Evolutionary conservation across 305 asterid species (phyloP).

Genomic region (Fraxinus paxiana): DNA sequence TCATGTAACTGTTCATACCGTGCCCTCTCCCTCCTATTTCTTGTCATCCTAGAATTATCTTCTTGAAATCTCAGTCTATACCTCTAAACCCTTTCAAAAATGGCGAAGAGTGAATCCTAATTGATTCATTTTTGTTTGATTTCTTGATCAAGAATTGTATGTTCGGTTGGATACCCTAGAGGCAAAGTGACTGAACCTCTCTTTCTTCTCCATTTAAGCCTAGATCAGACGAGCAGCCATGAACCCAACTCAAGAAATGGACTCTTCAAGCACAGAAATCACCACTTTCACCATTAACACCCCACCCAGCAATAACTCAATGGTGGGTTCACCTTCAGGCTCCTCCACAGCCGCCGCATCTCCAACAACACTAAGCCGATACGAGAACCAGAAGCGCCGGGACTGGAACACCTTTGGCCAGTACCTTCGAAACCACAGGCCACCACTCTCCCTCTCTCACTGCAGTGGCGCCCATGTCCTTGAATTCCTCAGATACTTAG

Average conservation of each 20-base stretch:
- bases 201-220: not conserved
- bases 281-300: slow-evolving; percentile 28
- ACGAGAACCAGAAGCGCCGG: slow-evolving; percentile 61
- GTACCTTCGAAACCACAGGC: slow-evolving; percentile 58
- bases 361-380: slow-evolving; percentile 55
- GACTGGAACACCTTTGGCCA: slow-evolving; percentile 79
- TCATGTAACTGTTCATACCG: not conserved
- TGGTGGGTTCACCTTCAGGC: slow-evolving; percentile 31
- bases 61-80: not conserved
- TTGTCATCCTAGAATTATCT: not conserved
- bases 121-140: not conserved
- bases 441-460: slow-evolving; percentile 57
- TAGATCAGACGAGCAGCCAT: slow-evolving; percentile 18
- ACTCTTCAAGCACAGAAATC: slow-evolving; percentile 33
- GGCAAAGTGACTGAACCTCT: not conserved
- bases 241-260: slow-evolving; percentile 56
- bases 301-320: slow-evolving; percentile 6
- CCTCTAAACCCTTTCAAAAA: not conserved
- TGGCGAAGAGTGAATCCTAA: slow-evolving; percentile 21
- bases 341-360: slow-evolving; percentile 29
- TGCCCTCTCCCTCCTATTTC: not conserved
- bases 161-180: slow-evolving; percentile 25
- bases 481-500: slow-evolving; percentile 57
- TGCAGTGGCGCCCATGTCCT: slow-evolving; percentile 76
- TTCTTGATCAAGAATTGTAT: slow-evolving; percentile 18